Base-by-base conservation (phyloP, 83 land plant species). In the Picea mariana region DNA sequence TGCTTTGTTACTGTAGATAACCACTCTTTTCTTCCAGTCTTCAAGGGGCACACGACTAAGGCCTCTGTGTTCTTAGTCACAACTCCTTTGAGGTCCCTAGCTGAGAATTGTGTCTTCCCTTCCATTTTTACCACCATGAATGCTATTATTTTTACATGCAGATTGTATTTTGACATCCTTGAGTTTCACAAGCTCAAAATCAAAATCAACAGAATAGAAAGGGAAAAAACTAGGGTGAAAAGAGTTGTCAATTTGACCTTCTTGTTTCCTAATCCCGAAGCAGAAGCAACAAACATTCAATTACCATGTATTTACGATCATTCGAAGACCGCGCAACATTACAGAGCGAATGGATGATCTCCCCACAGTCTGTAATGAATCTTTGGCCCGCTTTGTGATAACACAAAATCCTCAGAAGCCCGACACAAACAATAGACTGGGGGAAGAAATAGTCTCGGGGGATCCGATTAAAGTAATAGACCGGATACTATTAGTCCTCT, bases 1-100 rank as follows among this genome's bases (percentile, higher is more conserved):
- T n/a, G 99, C 96, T 80, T 93, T 87, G 81, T 97, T 95, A 83
- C 99, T 97, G 80, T 97, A 90, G 18, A 97, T 86, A 13, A 95
- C 92, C 73, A 93, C 84, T 80, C 98, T 92, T 79, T 95, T 91
- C 78, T 91, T 93, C 84, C 90, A 40, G 84, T 64, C 80, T 79
- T 88, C 77, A 92, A 49, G 11, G 98, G 97, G 40, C 40, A 38
- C 40, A 38, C 3, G 40, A 5, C 40, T 38, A 38, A 38, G 40
- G 40, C 40, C 40, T 38, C 40, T 38, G 40, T 38, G 40, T 38
- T 3, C 40, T 38, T 3, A 38, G 40, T 3, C 40, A 38, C 40
- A 38, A 5, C 40, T 38, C 40, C 40, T 38, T 38, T 38, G 40
- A 38, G 40, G 40, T 38, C 40, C 40, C 40, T 5, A 38, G 40